A percentile compares a stretch with the other conserved stretches of the same genome.
These are phyloP conservation scores for Anthoceros angustus DNA, from an alignment of 225 moss, liverwort and hornwort genomes.

Conservation along the genomic window DNA sequence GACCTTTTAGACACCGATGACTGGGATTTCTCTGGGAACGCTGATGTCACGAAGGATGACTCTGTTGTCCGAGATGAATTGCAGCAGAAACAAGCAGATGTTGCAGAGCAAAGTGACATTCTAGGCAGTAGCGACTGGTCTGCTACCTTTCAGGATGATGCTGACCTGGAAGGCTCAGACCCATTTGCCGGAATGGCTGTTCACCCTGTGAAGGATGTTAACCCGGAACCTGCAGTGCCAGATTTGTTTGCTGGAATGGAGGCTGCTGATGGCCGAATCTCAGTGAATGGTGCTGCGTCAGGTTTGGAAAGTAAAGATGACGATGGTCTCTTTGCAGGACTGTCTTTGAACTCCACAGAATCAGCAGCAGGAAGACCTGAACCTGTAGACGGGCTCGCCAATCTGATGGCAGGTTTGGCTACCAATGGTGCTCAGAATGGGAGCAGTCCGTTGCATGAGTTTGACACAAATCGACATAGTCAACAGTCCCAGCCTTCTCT, in stretches of 20 bases:
- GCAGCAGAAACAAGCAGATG: slow-evolving; percentile 13
- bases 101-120: slow-evolving; percentile 24
- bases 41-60: slow-evolving; percentile 12
- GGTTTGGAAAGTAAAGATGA: slow-evolving; percentile 11
- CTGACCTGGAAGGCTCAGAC: slow-evolving; percentile 21
- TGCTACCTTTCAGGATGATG: slow-evolving; percentile 19
- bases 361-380: background rate
- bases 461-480: background rate
- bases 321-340: slow-evolving; percentile 49
- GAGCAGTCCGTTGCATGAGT: background rate
- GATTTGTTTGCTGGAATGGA: slow-evolving; percentile 74
- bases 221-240: slow-evolving; percentile 6
- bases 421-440: background rate
- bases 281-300: slow-evolving; percentile 26
- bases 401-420: background rate
- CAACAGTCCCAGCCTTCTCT: background rate
- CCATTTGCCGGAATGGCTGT: slow-evolving; percentile 60
- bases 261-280: slow-evolving; percentile 26
- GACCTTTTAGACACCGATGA: slow-evolving; percentile 79
- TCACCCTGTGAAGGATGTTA: slow-evolving; percentile 23
- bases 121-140: slow-evolving; percentile 47
- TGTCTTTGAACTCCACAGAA: slow-evolving; percentile 16
- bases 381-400: background rate
- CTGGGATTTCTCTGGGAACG: slow-evolving; percentile 25
- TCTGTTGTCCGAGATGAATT: slow-evolving; percentile 23